These are phyloP conservation scores for Fraxinus anomala DNA, from an alignment of 257 asterid species.

Conservation along the genomic window DNA sequence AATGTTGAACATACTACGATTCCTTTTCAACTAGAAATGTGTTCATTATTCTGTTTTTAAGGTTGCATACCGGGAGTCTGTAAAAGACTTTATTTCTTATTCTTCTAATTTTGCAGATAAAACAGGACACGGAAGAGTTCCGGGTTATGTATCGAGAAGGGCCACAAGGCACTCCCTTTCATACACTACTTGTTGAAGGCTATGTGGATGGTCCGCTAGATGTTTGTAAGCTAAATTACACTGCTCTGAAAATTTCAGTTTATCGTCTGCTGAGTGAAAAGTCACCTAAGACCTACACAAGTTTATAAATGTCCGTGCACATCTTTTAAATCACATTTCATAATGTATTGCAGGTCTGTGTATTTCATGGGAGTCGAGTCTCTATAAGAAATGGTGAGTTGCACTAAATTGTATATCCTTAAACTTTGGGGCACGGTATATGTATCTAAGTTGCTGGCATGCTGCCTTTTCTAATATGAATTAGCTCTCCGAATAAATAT, in stretches of 20 bases:
- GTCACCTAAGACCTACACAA: neutral
- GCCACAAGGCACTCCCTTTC: conserved; percentile 83
- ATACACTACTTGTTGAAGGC: conserved; percentile 86
- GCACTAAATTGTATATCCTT: neutral
- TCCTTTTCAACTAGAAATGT: neutral
- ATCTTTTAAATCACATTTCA: conserved; percentile 18
- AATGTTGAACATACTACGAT: neutral
- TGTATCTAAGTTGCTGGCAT: neutral
- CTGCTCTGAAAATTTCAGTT: conserved; percentile 21
- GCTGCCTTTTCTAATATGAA: neutral
- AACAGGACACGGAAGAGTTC: conserved; percentile 78
- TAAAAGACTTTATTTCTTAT: conserved; percentile 9
- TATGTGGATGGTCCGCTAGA: conserved; percentile 86
- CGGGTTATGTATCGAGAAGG: conserved; percentile 97
- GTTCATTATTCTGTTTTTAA: neutral
- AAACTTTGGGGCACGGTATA: neutral
- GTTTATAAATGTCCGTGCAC: conserved; percentile 5
- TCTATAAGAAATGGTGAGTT: conserved; percentile 67
- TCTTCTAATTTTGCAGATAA: conserved; percentile 51
- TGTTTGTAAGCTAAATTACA: conserved; percentile 68
- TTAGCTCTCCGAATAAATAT: neutral
- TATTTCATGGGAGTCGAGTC: conserved; percentile 72
- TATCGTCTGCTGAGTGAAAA: neutral
- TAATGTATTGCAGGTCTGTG: conserved; percentile 62
- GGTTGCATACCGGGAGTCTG: neutral